Conservation (phyloP, 2,329 filamentous ascomycete genomes). For the Penicillium sp. region DNA sequence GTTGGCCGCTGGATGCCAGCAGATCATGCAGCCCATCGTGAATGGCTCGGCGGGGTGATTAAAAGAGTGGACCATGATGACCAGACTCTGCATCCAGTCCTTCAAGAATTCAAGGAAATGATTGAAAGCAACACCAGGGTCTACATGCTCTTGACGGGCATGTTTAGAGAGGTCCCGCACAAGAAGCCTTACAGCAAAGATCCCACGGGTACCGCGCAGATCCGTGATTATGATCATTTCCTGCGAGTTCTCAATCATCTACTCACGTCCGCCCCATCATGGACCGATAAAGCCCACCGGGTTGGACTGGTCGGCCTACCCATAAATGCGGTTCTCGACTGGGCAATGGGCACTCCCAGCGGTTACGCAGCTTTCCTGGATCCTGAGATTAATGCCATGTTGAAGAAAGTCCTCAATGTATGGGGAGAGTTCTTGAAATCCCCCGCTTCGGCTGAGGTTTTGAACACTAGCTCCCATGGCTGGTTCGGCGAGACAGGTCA, state of each 20-base stretch:
- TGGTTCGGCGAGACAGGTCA: conserved; percentile 60
- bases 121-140: conserved; percentile 67
- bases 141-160: conserved; percentile 67
- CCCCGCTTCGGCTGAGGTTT: conserved; percentile 58
- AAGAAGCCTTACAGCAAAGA: conserved; percentile 64
- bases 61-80: conserved; percentile 57
- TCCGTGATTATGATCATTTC: conserved; percentile 70
- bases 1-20: conserved; percentile 65
- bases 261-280: conserved; percentile 36
- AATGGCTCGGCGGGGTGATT: conserved; percentile 64
- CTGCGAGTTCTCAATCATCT: conserved; percentile 66
- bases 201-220: conserved; percentile 64
- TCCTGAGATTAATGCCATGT: conserved; percentile 54
- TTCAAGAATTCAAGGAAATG: conserved; percentile 66
- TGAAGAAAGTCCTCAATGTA: conserved; percentile 56
- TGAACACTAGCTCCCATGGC: conserved; percentile 48
- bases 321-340: conserved; percentile 62
- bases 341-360: conserved; percentile 60
- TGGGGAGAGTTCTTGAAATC: conserved; percentile 60
- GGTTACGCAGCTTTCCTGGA: conserved; percentile 60
- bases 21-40: conserved; percentile 64
- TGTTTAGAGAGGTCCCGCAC: conserved; percentile 69
- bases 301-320: conserved; percentile 58
- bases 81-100: conserved; percentile 60
- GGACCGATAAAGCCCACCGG: conserved; percentile 36